A percentile compares a stretch with the other conserved stretches of the same genome.
phyloP scores from a whole-genome alignment of 2,329 filamentous ascomycete species.

The Plectosphaerella cucumerina region DNA sequence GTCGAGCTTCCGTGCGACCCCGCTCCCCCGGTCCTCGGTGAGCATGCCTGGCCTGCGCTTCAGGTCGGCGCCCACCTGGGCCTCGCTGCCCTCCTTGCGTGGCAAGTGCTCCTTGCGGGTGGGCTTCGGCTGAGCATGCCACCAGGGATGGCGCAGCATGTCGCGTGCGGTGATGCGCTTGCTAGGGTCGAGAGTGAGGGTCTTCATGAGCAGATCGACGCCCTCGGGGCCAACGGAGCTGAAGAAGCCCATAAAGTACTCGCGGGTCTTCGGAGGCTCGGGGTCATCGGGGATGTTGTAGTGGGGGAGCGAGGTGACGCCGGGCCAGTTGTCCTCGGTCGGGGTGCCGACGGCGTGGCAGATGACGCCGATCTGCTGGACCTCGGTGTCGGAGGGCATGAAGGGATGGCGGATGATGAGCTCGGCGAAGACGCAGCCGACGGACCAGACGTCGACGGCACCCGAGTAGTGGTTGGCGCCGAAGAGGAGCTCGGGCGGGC shows the following conservation, averaged over 20 bases:
- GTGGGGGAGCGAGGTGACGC: slow-evolving; percentile 73
- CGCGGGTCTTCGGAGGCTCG: slow-evolving; percentile 59
- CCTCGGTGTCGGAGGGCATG: slow-evolving; percentile 76
- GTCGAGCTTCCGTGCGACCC: slow-evolving; percentile 79
- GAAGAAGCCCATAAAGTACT: slow-evolving; percentile 74
- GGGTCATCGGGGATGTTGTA: slow-evolving; percentile 68
- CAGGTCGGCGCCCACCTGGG: slow-evolving; percentile 78
- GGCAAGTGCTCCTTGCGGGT: slow-evolving; percentile 80
- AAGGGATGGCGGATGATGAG: slow-evolving; percentile 79
- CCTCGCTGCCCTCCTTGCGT: slow-evolving; percentile 65
- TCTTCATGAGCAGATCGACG: slow-evolving; percentile 82
- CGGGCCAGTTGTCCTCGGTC: slow-evolving; percentile 92
- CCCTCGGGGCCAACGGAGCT: slow-evolving; percentile 76
- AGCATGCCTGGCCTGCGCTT: slow-evolving; percentile 71
- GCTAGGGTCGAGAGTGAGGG: slow-evolving; percentile 81
- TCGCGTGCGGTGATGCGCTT: slow-evolving; percentile 74
- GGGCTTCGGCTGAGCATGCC: slow-evolving; percentile 77
- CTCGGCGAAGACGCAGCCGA: slow-evolving; percentile 90
- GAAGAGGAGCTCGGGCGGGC: slow-evolving; percentile 89
- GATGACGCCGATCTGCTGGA: slow-evolving; percentile 82
- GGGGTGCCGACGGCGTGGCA: slow-evolving; percentile 84
- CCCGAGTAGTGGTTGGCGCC: slow-evolving; percentile 86
- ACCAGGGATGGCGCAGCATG: slow-evolving; percentile 81
- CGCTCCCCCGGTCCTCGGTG: slow-evolving; percentile 61
- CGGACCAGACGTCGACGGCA: slow-evolving; percentile 90